Percentiles rank a stretch among this genome's conserved stretches.
Evolutionary conservation across 2,329 filamentous ascomycete genomes (phyloP).

Genomic region (Arthrobotrys pseudoclavata): DNA sequence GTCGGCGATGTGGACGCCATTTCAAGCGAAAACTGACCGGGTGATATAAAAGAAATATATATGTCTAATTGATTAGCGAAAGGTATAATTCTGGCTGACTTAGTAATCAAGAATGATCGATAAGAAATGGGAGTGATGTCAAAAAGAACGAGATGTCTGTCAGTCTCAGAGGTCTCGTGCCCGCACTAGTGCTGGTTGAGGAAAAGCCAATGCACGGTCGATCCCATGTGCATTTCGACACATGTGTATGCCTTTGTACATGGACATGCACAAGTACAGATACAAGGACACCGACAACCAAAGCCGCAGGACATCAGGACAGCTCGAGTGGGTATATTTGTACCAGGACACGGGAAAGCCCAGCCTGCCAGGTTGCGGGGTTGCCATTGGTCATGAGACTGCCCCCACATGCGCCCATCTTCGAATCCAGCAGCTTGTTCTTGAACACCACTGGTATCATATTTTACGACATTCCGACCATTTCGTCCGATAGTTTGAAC

Average conservation of each 20-base stretch:
- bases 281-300: neutral
- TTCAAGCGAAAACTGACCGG: neutral
- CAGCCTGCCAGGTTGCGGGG: constrained; percentile 36
- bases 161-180: constrained; percentile 32
- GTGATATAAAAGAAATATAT: constrained; percentile 7
- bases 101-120: constrained; percentile 21
- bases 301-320: neutral
- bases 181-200: constrained; percentile 26
- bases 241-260: constrained; percentile 8
- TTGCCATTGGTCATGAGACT: constrained; percentile 54
- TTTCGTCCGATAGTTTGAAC: constrained; percentile 32
- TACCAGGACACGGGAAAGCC: constrained; percentile 12
- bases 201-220: constrained; percentile 27
- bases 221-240: constrained; percentile 26
- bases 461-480: constrained; percentile 24
- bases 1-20: constrained; percentile 16
- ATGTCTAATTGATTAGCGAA: neutral
- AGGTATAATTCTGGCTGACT: neutral
- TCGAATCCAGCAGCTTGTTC: constrained; percentile 30
- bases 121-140: constrained; percentile 12
- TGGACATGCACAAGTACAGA: constrained; percentile 16
- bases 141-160: constrained; percentile 16
- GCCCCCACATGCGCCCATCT: constrained; percentile 42
- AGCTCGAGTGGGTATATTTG: neutral
- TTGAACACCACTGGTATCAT: constrained; percentile 41